Conservation (phyloP, 2,329 filamentous ascomycete species). For the Pseudogymnoascus pannorum region DNA sequence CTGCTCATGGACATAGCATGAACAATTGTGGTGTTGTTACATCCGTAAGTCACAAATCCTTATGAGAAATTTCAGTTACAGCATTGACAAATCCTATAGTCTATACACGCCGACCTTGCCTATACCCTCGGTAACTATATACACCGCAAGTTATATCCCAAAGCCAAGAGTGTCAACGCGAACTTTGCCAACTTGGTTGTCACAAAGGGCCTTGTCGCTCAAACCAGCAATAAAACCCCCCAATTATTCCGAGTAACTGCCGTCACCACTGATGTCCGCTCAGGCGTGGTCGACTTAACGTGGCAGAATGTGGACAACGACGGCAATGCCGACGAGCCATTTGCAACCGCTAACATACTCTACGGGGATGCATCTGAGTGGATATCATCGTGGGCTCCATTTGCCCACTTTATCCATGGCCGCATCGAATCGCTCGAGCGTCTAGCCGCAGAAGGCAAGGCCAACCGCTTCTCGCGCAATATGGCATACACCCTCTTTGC, state of each 20-base stretch:
- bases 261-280: slow-evolving; percentile 16
- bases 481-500: slow-evolving; percentile 20
- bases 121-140: slow-evolving; percentile 51
- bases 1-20: slow-evolving; percentile 48
- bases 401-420: slow-evolving; percentile 44
- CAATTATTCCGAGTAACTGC: slow-evolving; percentile 23
- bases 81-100: slow-evolving; percentile 37
- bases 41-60: slow-evolving; percentile 31
- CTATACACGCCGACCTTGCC: slow-evolving; percentile 54
- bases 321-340: slow-evolving; percentile 25
- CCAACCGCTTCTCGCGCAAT: slow-evolving; percentile 49
- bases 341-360: slow-evolving; percentile 41
- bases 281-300: slow-evolving; percentile 4
- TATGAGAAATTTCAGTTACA: not conserved
- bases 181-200: slow-evolving; percentile 35
- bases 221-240: slow-evolving; percentile 24
- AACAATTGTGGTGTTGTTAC: slow-evolving; percentile 42
- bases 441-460: slow-evolving; percentile 45
- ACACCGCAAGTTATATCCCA: slow-evolving; percentile 35
- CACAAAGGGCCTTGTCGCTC: slow-evolving; percentile 28
- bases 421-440: slow-evolving; percentile 34
- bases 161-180: slow-evolving; percentile 28
- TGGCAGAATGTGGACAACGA: slow-evolving; percentile 33
- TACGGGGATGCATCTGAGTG: slow-evolving; percentile 40
- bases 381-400: slow-evolving; percentile 45